Base-by-base conservation (phyloP, 225 moss, liverwort and hornwort species). In the Pleurozium schreberi region DNA sequence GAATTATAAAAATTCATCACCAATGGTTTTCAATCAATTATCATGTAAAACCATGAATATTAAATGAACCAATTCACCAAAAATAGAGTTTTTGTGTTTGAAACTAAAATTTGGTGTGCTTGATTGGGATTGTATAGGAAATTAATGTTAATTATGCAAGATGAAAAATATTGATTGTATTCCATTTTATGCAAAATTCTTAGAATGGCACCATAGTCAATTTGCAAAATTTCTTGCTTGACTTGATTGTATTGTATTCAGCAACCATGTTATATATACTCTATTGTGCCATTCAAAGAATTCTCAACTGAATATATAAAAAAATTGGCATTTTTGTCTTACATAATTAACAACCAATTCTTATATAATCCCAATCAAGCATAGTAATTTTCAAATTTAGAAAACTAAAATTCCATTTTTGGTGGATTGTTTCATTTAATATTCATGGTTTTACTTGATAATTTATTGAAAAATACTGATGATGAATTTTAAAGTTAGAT, bases 211-310 rank as follows among this genome's bases (percentile, higher is more conserved):
- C 26, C 3, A 26, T 15, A 70, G 42, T 42, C 8, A 14, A 3
- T 15, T 70, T 14, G 15, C 15, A 26, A 70, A 5, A 70, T 70
- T 70, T 2, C 3, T 42, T 26, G 14, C 3, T 42, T 26, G 14
- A 42, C 2, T 5, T 26, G 3, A 70, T 14, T 69, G 69, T 14
- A 40, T 2, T 12, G 0, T 40, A 23, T 8, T 2, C 4, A 3
- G 2, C 40, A 68, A 69, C 8, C 2, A 40, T 42, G 1, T 70
- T 70, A 26, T 2, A 9, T 2, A 25, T 25, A 25, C 26, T 8
- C 23, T 40, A 12, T 2, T 23, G 8, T 13, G 8, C 8, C 25
- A 70, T 14, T 42, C 7, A 69, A 26, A 42, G n/a, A n/a, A n/a
- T n/a, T n/a, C n/a, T n/a, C n/a, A n/a, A n/a, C n/a, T n/a, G n/a